Evolutionary conservation across 129 eudicot species (phyloP).

Genomic region (Escallonia rubra): DNA sequence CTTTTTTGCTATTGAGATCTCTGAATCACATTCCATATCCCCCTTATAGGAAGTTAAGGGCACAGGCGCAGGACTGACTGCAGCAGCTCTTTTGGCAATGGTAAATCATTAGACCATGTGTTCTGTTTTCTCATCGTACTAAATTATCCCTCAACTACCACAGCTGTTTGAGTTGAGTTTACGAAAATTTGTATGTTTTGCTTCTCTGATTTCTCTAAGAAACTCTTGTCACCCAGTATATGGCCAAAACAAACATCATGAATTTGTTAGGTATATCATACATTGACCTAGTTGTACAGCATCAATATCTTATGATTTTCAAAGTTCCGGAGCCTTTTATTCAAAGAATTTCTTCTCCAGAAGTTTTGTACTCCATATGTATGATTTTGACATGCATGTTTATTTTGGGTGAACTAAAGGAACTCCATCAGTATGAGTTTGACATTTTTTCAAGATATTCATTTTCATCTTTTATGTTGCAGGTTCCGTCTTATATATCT

Average conservation of each 20-base stretch:
- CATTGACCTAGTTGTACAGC: no score
- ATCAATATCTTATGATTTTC: no score
- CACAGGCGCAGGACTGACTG: constrained; percentile 92
- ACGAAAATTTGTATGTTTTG: not conserved
- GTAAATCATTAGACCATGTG: constrained; percentile 28
- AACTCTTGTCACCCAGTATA: not conserved
- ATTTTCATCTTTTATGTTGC: constrained; percentile 1
- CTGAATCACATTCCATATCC: constrained; percentile 14
- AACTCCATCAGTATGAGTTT: no score
- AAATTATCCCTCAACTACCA: no score
- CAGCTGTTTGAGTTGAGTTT: not conserved
- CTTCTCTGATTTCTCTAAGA: not conserved
- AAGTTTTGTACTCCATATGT: no score
- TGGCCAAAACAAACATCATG: not conserved
- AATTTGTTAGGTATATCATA: no score
- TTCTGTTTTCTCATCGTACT: no score
- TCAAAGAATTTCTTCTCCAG: no score
- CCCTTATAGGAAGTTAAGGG: constrained; percentile 88
- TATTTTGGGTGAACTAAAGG: no score
- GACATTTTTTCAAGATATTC: no score
- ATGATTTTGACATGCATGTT: no score
- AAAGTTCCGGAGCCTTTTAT: no score
- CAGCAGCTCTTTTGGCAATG: constrained; percentile 95
- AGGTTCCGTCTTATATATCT: constrained; percentile 99
- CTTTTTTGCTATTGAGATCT: constrained; percentile 5